Percentiles rank a stretch among this genome's conserved stretches.
Conservation (phyloP, 164 flowering plant species). For the Euptelea pleiosperma region DNA sequence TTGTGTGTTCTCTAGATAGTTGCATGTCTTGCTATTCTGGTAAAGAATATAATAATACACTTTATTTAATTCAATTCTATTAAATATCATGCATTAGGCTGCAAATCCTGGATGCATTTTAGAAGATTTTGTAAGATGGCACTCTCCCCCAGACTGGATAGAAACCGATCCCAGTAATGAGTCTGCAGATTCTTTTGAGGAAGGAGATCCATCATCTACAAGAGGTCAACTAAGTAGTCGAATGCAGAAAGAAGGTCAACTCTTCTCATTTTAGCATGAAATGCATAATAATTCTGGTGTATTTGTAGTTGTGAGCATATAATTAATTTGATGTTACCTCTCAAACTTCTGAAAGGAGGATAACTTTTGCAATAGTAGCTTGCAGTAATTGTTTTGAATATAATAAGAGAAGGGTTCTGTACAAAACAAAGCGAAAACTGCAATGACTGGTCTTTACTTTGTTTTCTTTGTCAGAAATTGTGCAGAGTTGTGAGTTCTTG, state of each 20-base stretch:
- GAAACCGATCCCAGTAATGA: constrained; percentile 44
- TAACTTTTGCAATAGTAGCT: too few species aligned
- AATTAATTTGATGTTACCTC: background rate
- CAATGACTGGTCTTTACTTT: too few species aligned
- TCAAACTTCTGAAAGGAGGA: background rate
- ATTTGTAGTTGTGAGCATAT: background rate
- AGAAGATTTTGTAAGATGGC: constrained; percentile 99
- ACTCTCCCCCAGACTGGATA: constrained; percentile 98
- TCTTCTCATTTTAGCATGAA: background rate
- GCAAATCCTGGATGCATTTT: constrained; percentile 98
- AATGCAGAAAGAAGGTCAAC: constrained; percentile 90
- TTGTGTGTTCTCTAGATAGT: background rate
- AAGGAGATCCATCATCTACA: constrained; percentile 33
- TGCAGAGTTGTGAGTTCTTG: too few species aligned
- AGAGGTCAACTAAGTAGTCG: constrained; percentile 84
- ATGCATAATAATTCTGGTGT: background rate
- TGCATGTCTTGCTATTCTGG: background rate
- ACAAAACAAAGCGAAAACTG: too few species aligned
- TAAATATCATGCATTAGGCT: constrained; percentile 49
- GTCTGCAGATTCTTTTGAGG: constrained; percentile 29
- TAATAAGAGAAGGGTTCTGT: too few species aligned
- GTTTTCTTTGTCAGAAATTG: too few species aligned
- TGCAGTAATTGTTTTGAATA: too few species aligned
- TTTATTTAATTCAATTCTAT: background rate
- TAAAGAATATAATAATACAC: background rate